These are phyloP conservation scores for Saitozyma podzolica DNA, from an alignment of 768 basidiomycete genomes.

Conservation along the genomic window DNA sequence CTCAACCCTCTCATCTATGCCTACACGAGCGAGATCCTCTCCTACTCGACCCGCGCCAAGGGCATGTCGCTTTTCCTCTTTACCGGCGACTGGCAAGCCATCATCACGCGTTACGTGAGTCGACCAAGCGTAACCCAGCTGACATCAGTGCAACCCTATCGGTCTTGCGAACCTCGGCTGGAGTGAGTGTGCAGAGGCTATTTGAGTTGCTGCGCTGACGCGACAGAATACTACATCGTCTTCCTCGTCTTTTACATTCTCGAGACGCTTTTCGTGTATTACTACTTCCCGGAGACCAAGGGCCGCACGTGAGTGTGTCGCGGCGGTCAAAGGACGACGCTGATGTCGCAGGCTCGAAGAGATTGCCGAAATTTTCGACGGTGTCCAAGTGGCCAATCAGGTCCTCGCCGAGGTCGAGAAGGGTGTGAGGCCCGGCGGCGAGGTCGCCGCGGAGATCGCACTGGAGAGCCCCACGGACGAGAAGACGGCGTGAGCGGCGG, in stretches of 20 bases:
- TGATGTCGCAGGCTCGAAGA: not conserved
- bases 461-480: no score
- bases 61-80: conserved; percentile 5
- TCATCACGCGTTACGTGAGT: conserved; percentile 5
- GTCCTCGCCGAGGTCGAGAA: no score
- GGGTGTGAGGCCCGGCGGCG: no score
- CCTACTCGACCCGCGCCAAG: conserved; percentile 11
- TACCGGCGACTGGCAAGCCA: not conserved
- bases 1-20: conserved; percentile 10
- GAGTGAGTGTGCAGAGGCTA: no score
- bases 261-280: conserved; percentile 2
- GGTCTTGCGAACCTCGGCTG: no score
- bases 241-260: not conserved
- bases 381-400: not conserved
- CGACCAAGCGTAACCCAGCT: not conserved
- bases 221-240: no score
- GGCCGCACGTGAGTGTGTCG: not conserved
- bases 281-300: not conserved
- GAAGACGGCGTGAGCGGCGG: no score
- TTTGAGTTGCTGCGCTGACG: no score
- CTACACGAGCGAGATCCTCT: conserved; percentile 8
- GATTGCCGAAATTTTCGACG: conserved; percentile 6
- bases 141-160: no score
- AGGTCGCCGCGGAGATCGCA: no score
- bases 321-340: no score